Conservation (phyloP, 1,284 basidiomycete species). For the Anthracocystis panici-leucophaei region DNA sequence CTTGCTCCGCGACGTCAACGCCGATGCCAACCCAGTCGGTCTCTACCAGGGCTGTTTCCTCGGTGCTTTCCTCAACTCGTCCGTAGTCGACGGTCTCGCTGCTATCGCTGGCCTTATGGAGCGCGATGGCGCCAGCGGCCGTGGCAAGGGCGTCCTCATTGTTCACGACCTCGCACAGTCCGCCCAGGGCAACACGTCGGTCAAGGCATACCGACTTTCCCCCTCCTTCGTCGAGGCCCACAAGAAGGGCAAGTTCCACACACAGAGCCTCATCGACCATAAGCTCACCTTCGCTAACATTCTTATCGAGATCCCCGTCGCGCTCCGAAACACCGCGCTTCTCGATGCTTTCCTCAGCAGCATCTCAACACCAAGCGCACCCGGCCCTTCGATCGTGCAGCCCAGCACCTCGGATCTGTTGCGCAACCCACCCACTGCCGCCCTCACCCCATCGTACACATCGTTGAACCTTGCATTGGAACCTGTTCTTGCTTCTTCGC, state of each 20-base stretch:
- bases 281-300: slow-evolving; percentile 90
- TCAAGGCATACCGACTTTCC: slow-evolving; percentile 91
- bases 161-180: slow-evolving; percentile 69
- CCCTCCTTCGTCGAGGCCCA: slow-evolving; percentile 86
- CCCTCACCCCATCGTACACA: slow-evolving; percentile 61
- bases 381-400: slow-evolving; percentile 66
- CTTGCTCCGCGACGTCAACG: slow-evolving; percentile 88
- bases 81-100: slow-evolving; percentile 82
- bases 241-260: slow-evolving; percentile 87
- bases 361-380: slow-evolving; percentile 73
- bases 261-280: slow-evolving; percentile 82
- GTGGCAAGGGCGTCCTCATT: slow-evolving; percentile 65
- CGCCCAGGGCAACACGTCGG: slow-evolving; percentile 84
- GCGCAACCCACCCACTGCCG: slow-evolving; percentile 60
- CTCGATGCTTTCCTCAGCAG: slow-evolving; percentile 85
- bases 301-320: slow-evolving; percentile 88
- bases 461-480: slow-evolving; percentile 66
- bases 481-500: slow-evolving; percentile 66
- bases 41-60: slow-evolving; percentile 97
- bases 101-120: slow-evolving; percentile 65
- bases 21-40: slow-evolving; percentile 93
- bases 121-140: slow-evolving; percentile 64
- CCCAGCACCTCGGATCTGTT: slow-evolving; percentile 54
- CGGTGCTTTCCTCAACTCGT: slow-evolving; percentile 74
- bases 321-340: slow-evolving; percentile 87